Conservation (phyloP, 176 grass and related monocot species). For the Chloris gayana region DNA sequence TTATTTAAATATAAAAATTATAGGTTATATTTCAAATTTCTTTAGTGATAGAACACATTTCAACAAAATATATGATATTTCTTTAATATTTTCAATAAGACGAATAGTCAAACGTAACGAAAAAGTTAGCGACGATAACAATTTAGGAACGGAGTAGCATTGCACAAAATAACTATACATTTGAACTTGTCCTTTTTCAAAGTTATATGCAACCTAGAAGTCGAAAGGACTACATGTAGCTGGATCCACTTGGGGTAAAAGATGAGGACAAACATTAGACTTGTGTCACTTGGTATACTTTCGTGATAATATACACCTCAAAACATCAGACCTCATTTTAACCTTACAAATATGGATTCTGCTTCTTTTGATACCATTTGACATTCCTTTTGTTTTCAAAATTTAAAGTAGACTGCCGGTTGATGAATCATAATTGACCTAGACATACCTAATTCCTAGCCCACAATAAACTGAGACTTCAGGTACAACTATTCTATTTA, state of each 20-base stretch:
- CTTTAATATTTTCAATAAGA: no score
- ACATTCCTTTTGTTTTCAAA: not conserved
- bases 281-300: not conserved
- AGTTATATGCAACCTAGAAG: no score
- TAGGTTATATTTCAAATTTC: no score
- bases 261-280: no score
- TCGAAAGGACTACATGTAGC: not conserved
- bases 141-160: no score
- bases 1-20: no score
- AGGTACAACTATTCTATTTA: constrained; percentile 23
- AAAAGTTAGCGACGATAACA: no score
- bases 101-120: no score
- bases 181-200: no score
- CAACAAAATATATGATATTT: no score
- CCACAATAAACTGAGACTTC: not conserved
- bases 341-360: not conserved
- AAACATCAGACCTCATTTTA: not conserved
- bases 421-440: constrained; percentile 5
- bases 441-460: constrained; percentile 22
- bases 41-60: no score
- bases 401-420: not conserved
- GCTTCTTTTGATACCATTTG: not conserved
- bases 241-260: not conserved
- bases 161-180: no score
- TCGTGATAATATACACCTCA: not conserved